A percentile compares a stretch with the other conserved stretches of the same genome.
These are phyloP conservation scores for Cladosporium austrohemisphaericum DNA, from an alignment of 2,329 filamentous ascomycete genomes.

Conservation along the genomic window DNA sequence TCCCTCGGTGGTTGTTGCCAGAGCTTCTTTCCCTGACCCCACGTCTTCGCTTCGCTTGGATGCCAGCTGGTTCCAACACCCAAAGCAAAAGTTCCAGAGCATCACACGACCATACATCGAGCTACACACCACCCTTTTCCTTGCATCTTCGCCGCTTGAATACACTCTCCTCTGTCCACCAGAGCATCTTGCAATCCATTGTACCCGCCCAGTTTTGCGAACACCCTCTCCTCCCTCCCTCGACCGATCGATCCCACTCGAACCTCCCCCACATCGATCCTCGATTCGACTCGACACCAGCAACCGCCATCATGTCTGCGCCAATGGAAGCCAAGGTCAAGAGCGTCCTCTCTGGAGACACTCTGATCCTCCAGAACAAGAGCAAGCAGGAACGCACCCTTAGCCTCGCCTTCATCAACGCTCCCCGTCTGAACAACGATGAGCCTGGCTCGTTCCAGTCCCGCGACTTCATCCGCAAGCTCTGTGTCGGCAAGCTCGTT, in stretches of 20 bases:
- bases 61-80: too few relatives aligned
- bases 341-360: conserved; percentile 90
- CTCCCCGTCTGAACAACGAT: conserved; percentile 58
- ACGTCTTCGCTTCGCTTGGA: too few relatives aligned
- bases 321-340: conserved; percentile 73
- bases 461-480: conserved; percentile 82
- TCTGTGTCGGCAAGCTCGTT: conserved; percentile 80
- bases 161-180: not conserved
- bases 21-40: too few relatives aligned
- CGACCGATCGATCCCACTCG: conserved; percentile 2
- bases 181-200: not conserved
- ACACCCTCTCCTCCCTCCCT: not conserved
- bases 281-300: too few relatives aligned
- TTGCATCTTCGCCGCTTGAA: not conserved
- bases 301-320: conserved; percentile 7
- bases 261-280: conserved; percentile 6
- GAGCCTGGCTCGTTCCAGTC: conserved; percentile 86
- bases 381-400: conserved; percentile 78
- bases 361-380: conserved; percentile 79
- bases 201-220: not conserved
- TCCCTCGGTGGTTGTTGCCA: too few relatives aligned
- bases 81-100: conserved; percentile 1
- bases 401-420: conserved; percentile 87
- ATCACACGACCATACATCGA: not conserved
- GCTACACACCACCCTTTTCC: not conserved